Conservation (phyloP, 208 protist genomes). For the Naegleria lovaniensis region DNA sequence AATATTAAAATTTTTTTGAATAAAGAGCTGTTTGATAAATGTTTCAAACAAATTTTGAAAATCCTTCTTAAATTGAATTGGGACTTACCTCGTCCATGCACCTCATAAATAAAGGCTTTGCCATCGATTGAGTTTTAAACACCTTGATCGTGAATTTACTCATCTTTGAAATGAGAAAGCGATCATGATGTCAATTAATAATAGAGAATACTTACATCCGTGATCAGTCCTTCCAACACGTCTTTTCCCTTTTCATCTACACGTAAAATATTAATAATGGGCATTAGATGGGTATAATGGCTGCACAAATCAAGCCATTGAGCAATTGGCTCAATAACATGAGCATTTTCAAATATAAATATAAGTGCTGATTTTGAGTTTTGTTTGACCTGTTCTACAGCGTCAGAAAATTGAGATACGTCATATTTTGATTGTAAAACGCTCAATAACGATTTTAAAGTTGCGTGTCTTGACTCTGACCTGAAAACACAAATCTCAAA, state of each 20-base stretch:
- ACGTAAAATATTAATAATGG: not conserved
- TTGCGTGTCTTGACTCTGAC: not conserved
- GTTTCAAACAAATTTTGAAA: no score
- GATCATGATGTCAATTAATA: not conserved
- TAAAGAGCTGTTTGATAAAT: not conserved
- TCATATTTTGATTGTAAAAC: not conserved
- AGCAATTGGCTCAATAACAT: not conserved
- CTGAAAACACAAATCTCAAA: not conserved
- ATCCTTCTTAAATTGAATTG: not conserved
- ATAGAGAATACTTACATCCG: not conserved
- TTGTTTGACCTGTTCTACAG: not conserved
- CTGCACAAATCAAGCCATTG: not conserved
- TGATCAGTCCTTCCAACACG: not conserved
- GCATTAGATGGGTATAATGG: not conserved
- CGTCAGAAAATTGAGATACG: not conserved
- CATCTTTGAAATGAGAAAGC: not conserved
- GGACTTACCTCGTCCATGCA: not conserved
- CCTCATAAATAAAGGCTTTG: not conserved
- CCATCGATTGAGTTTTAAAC: not conserved
- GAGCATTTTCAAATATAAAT: not conserved
- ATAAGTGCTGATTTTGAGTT: not conserved
- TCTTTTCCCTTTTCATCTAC: not conserved
- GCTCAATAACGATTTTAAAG: not conserved
- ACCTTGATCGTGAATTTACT: not conserved
- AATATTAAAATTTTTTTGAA: not conserved